Conservation (phyloP, 768 basidiomycete species). For the Termitomyces sp. region DNA sequence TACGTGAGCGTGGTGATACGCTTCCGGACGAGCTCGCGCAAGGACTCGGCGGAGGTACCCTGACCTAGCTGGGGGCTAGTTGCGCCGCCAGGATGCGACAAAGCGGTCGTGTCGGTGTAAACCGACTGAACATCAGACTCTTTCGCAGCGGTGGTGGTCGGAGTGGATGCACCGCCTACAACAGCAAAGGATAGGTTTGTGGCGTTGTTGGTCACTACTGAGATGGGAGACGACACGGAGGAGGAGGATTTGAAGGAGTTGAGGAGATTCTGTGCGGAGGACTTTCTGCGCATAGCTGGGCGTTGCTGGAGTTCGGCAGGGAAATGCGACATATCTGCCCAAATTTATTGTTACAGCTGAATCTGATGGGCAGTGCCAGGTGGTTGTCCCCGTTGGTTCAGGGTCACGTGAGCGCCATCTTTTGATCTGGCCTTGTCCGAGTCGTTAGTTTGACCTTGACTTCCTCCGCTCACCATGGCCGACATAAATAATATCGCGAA, state of each 20-base stretch:
- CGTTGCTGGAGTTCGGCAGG: constrained; percentile 31
- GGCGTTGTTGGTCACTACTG: constrained; percentile 24
- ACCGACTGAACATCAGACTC: constrained; percentile 77
- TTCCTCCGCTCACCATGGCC: no score
- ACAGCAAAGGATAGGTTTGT: constrained; percentile 31
- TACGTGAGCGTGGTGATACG: constrained; percentile 84
- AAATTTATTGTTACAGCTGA: not conserved
- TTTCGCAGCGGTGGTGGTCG: constrained; percentile 40
- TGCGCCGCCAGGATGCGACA: constrained; percentile 30
- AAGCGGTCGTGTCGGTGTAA: constrained; percentile 40
- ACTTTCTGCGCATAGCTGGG: constrained; percentile 78
- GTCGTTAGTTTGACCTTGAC: no score
- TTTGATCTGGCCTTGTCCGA: no score
- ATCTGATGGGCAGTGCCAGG: no score
- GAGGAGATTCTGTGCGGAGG: constrained; percentile 80
- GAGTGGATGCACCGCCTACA: constrained; percentile 35
- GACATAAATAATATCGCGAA: no score
- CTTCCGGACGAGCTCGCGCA: constrained; percentile 79
- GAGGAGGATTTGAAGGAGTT: constrained; percentile 58
- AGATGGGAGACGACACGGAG: constrained; percentile 18
- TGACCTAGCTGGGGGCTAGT: constrained; percentile 47
- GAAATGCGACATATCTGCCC: constrained; percentile 33
- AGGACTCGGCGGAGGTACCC: constrained; percentile 71
- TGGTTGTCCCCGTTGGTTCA: no score
- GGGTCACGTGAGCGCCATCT: no score